phyloP scores from a whole-genome alignment of 2,329 filamentous ascomycete genomes.

The Sordariomycetes sp. region DNA sequence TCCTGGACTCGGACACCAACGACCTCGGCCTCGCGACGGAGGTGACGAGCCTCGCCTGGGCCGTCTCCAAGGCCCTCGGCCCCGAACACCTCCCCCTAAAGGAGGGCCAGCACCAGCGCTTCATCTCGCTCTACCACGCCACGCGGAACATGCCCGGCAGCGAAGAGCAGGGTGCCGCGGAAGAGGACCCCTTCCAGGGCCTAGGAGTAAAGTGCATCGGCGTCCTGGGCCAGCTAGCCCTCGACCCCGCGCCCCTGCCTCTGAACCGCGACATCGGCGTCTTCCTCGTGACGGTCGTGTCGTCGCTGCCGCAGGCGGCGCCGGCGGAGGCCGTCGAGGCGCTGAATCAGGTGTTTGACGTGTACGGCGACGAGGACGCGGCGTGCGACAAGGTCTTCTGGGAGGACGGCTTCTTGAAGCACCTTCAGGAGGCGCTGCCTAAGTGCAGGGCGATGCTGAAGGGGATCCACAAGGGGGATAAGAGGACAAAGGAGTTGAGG shows the following conservation, averaged over 20 bases:
- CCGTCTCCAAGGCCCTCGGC: slow-evolving; percentile 41
- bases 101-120: slow-evolving; percentile 43
- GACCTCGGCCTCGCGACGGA: slow-evolving; percentile 48
- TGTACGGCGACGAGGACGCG: slow-evolving; percentile 48
- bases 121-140: slow-evolving; percentile 52
- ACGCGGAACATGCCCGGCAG: slow-evolving; percentile 23
- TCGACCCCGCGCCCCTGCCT: slow-evolving; percentile 34
- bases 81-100: slow-evolving; percentile 29
- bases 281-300: slow-evolving; percentile 45
- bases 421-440: slow-evolving; percentile 39
- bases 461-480: slow-evolving; percentile 42
- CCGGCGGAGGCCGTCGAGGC: slow-evolving; percentile 49
- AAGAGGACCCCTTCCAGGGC: slow-evolving; percentile 44
- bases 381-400: slow-evolving; percentile 53
- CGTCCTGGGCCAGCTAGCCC: slow-evolving; percentile 49
- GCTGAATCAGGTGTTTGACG: slow-evolving; percentile 52
- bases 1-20: slow-evolving; percentile 46
- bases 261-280: slow-evolving; percentile 50
- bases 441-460: slow-evolving; percentile 44
- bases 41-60: slow-evolving; percentile 55
- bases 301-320: slow-evolving; percentile 34
- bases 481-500: slow-evolving; percentile 38
- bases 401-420: slow-evolving; percentile 43
- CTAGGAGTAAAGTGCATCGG: slow-evolving; percentile 55
- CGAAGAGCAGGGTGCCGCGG: slow-evolving; percentile 11